Evolutionary conservation across 768 basidiomycete genomes (phyloP).

Genomic region (Amanita phalloides): DNA sequence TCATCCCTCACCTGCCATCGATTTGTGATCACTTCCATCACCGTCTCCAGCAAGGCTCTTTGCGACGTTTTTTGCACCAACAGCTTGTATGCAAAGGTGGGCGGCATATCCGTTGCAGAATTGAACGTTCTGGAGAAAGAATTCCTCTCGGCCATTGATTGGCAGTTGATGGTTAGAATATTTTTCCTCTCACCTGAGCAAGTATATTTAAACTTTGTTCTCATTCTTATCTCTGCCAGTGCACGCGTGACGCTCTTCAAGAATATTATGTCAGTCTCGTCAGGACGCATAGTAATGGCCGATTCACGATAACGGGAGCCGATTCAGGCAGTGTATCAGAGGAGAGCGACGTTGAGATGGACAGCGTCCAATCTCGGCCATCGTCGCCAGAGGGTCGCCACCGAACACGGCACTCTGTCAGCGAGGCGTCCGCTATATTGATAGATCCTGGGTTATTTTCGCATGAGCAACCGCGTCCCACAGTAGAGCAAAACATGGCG

Average conservation of each 20-base stretch:
- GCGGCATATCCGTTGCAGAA: conserved; percentile 85
- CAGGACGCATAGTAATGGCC: conserved; percentile 63
- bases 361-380: conserved; percentile 39
- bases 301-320: conserved; percentile 40
- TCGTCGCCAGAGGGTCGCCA: conserved; percentile 34
- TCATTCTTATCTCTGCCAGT: conserved; percentile 38
- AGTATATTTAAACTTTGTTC: neutral
- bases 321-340: conserved; percentile 27
- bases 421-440: conserved; percentile 32
- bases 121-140: conserved; percentile 93
- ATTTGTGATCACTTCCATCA: conserved; percentile 90
- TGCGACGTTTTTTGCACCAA: conserved; percentile 96
- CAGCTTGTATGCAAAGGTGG: conserved; percentile 89
- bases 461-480: conserved; percentile 43
- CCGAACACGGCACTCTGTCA: conserved; percentile 14
- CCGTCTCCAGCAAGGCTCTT: conserved; percentile 88
- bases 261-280: conserved; percentile 93
- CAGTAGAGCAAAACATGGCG: conserved; percentile 79
- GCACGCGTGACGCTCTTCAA: conserved; percentile 82
- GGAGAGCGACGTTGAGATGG: conserved; percentile 51
- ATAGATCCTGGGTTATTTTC: conserved; percentile 27
- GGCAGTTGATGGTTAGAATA: conserved; percentile 81
- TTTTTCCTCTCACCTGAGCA: conserved; percentile 15
- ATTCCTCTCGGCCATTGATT: conserved; percentile 85
- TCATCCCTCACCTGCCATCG: conserved; percentile 96